A percentile compares a stretch with the other conserved stretches of the same genome.
Evolutionary conservation across 78 protist species (phyloP).

Genomic region (Cavenderia fasciculata): DNA sequence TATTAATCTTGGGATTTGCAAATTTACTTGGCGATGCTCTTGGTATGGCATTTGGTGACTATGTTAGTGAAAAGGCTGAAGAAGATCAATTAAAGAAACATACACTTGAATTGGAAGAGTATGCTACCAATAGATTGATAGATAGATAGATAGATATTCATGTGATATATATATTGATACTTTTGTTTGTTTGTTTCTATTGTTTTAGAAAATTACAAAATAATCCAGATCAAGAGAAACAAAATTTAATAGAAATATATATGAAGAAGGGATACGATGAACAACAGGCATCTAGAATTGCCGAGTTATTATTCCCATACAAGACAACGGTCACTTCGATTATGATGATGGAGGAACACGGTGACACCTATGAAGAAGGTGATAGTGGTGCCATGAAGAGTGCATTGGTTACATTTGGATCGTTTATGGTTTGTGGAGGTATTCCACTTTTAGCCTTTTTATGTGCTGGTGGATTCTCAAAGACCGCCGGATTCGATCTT

Average conservation of each 20-base stretch:
- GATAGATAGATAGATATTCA: background rate
- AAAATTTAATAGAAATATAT: constrained; percentile 81
- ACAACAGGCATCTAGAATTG: constrained; percentile 77
- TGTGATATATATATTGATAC: too few relatives aligned
- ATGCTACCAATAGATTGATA: background rate
- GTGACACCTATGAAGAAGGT: constrained; percentile 22
- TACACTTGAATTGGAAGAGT: constrained; percentile 76
- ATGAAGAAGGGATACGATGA: constrained; percentile 75
- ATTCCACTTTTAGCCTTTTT: constrained; percentile 22
- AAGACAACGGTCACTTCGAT: constrained; percentile 35
- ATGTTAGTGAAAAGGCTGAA: constrained; percentile 83
- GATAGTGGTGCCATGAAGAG: constrained; percentile 41
- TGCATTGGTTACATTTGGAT: constrained; percentile 45
- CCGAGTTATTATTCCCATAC: constrained; percentile 61
- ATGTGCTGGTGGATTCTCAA: background rate
- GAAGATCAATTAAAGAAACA: constrained; percentile 59
- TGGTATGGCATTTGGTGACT: constrained; percentile 93
- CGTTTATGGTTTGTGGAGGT: constrained; percentile 65
- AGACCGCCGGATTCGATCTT: constrained; percentile 8
- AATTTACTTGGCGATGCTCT: constrained; percentile 89
- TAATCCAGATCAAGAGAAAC: constrained; percentile 73
- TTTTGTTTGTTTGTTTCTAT: too few relatives aligned
- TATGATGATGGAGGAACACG: constrained; percentile 71
- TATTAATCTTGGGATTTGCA: constrained; percentile 89
- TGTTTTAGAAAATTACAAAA: constrained; percentile 81